phyloP scores from a whole-genome alignment of 2,329 filamentous ascomycete genomes.

The Cladosporium halotolerans region DNA sequence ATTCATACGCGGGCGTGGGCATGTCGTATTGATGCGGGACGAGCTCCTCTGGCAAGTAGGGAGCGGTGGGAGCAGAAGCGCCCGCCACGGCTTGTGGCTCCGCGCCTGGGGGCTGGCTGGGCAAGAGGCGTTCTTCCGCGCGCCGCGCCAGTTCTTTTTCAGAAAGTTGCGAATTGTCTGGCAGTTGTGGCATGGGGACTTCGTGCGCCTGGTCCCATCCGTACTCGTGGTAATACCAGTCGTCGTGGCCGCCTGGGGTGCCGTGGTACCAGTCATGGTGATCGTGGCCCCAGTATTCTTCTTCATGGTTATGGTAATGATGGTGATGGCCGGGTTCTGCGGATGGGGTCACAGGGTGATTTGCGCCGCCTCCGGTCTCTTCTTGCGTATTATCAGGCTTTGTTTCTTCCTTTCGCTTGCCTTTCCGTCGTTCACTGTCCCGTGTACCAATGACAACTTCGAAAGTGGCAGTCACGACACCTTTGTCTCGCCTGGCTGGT shows the following conservation, averaged over 20 bases:
- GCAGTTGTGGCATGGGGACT: slow-evolving; percentile 49
- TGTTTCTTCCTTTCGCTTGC: slow-evolving; percentile 36
- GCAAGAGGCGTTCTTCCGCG: slow-evolving; percentile 72
- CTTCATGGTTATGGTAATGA: slow-evolving; percentile 12
- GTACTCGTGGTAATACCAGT: slow-evolving; percentile 12
- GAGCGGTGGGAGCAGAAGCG: slow-evolving; percentile 31
- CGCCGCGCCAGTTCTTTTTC: slow-evolving; percentile 77
- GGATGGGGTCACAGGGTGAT: neutral
- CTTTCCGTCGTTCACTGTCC: slow-evolving; percentile 59
- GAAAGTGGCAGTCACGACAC: slow-evolving; percentile 80
- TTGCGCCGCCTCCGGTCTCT: neutral
- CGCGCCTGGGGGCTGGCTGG: slow-evolving; percentile 63
- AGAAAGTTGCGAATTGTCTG: slow-evolving; percentile 56
- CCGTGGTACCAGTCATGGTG: slow-evolving; percentile 15
- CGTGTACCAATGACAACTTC: slow-evolving; percentile 81
- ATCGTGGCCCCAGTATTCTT: slow-evolving; percentile 18
- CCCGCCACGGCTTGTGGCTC: slow-evolving; percentile 22
- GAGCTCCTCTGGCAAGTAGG: slow-evolving; percentile 22
- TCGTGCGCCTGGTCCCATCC: slow-evolving; percentile 14
- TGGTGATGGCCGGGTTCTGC: neutral
- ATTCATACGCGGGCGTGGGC: slow-evolving; percentile 5
- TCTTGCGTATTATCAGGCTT: neutral
- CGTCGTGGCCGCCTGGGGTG: slow-evolving; percentile 13
- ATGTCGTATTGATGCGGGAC: slow-evolving; percentile 8
- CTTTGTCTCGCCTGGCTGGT: slow-evolving; percentile 77